phyloP scores from a whole-genome alignment of 2,329 filamentous ascomycete genomes.

The Ceratocystis lukuohia region DNA sequence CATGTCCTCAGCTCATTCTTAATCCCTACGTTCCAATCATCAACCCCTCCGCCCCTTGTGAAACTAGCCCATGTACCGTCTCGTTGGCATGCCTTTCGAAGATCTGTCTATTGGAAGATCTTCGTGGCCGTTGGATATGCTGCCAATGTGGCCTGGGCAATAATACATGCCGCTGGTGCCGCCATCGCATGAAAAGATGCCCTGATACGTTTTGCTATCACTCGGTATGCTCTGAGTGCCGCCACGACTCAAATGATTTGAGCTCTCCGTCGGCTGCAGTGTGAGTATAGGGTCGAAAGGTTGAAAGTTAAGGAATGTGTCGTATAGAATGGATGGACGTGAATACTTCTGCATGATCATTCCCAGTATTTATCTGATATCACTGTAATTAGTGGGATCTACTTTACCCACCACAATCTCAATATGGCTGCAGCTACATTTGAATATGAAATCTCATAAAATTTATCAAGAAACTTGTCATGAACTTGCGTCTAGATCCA shows the following conservation, averaged over 20 bases:
- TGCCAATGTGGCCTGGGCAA: slow-evolving; percentile 36
- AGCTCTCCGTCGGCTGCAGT: not conserved
- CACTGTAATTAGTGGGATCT: not conserved
- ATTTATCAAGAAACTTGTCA: not conserved
- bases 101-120: slow-evolving; percentile 35
- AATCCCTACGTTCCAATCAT: slow-evolving; percentile 21
- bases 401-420: not conserved
- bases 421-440: not conserved
- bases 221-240: slow-evolving; percentile 34
- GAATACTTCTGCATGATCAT: not conserved
- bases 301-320: not conserved
- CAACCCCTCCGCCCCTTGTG: slow-evolving; percentile 30
- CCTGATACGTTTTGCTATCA: slow-evolving; percentile 42
- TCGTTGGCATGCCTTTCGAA: slow-evolving; percentile 36
- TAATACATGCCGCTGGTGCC: slow-evolving; percentile 35
- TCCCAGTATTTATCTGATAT: not conserved
- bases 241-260: slow-evolving; percentile 24
- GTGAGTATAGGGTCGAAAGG: not conserved
- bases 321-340: not conserved
- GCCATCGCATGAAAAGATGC: slow-evolving; percentile 33
- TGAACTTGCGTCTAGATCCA: too few relatives aligned
- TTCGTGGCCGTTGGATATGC: slow-evolving; percentile 37
- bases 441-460: not conserved
- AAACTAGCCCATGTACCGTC: slow-evolving; percentile 33
- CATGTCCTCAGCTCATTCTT: slow-evolving; percentile 23